These are phyloP conservation scores for Aspergillus alliaceus DNA, from an alignment of 2,329 filamentous ascomycete genomes.

Conservation along the genomic window DNA sequence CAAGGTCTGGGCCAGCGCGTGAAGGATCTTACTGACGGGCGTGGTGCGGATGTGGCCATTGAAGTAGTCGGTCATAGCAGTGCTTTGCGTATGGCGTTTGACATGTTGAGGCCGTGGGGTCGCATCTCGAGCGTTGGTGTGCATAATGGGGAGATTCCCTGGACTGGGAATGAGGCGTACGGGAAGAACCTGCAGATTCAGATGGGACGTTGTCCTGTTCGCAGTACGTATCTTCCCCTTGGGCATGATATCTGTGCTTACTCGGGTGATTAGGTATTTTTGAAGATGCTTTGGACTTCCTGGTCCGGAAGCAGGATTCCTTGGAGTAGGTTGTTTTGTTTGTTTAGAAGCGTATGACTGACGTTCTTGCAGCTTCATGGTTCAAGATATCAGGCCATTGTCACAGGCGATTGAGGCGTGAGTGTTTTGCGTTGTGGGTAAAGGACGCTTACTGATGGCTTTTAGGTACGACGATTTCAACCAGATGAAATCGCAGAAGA, in stretches of 20 bases:
- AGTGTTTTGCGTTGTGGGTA: constrained; percentile 3
- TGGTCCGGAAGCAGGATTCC: constrained; percentile 64
- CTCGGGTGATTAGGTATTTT: constrained; percentile 53
- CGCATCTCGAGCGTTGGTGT: constrained; percentile 72
- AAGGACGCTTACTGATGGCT: not conserved
- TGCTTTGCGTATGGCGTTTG: constrained; percentile 68
- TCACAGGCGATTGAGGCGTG: constrained; percentile 59
- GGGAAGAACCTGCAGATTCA: constrained; percentile 69
- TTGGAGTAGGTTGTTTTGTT: constrained; percentile 56
- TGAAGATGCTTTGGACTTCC: constrained; percentile 59
- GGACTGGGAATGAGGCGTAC: constrained; percentile 61
- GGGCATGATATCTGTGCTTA: not conserved
- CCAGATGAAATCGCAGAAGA: constrained; percentile 69
- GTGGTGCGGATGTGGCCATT: constrained; percentile 80
- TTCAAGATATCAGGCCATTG: constrained; percentile 69
- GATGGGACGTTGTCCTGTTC: constrained; percentile 73
- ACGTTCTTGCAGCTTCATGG: constrained; percentile 62
- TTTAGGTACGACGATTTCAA: constrained; percentile 66
- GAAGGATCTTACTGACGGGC: constrained; percentile 70
- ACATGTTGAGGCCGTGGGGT: constrained; percentile 70
- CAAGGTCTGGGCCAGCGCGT: constrained; percentile 59
- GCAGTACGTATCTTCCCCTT: constrained; percentile 19
- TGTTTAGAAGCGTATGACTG: constrained; percentile 10
- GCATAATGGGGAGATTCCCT: constrained; percentile 69
- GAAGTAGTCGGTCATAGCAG: constrained; percentile 71